phyloP scores from a whole-genome alignment of 768 basidiomycete species.

The Suillus paluster region DNA sequence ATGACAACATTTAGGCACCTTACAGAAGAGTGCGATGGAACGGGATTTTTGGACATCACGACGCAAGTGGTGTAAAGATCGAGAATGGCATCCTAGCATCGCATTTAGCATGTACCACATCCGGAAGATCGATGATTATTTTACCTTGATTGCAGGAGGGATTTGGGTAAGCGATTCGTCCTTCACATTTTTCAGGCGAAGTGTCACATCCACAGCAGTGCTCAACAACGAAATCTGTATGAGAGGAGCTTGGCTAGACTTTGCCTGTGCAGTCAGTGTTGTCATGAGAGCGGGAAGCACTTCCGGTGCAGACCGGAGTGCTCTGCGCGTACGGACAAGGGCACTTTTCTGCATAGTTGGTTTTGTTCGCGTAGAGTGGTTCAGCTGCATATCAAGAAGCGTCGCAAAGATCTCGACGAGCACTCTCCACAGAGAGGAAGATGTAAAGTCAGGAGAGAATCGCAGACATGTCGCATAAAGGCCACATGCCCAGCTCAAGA shows the following conservation, averaged over 20 bases:
- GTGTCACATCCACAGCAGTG: constrained; percentile 68
- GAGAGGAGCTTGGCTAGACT: constrained; percentile 49
- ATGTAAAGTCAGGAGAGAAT: constrained; percentile 47
- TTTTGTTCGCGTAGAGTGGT: constrained; percentile 56
- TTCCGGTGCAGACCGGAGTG: constrained; percentile 64
- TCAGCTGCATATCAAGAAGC: constrained; percentile 62
- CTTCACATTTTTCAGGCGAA: constrained; percentile 64
- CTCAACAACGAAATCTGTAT: constrained; percentile 61
- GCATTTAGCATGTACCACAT: constrained; percentile 3
- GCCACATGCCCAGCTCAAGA: constrained; percentile 73
- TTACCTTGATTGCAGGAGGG: constrained; percentile 52
- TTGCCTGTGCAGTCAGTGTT: constrained; percentile 55
- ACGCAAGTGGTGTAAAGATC: constrained; percentile 62
- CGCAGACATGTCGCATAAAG: constrained; percentile 59
- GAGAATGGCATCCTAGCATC: constrained; percentile 57
- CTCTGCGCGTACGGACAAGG: constrained; percentile 63
- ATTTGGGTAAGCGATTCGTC: constrained; percentile 47
- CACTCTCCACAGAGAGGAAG: constrained; percentile 52
- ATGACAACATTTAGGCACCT: constrained; percentile 22
- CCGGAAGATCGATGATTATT: not conserved
- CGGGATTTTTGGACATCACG: constrained; percentile 66
- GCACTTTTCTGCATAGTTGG: constrained; percentile 63
- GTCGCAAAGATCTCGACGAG: constrained; percentile 62
- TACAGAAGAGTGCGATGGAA: constrained; percentile 66
- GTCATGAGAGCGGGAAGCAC: constrained; percentile 55